These are phyloP conservation scores for Phialophora chinensis DNA, from an alignment of 2,329 filamentous ascomycete genomes.

Conservation along the genomic window DNA sequence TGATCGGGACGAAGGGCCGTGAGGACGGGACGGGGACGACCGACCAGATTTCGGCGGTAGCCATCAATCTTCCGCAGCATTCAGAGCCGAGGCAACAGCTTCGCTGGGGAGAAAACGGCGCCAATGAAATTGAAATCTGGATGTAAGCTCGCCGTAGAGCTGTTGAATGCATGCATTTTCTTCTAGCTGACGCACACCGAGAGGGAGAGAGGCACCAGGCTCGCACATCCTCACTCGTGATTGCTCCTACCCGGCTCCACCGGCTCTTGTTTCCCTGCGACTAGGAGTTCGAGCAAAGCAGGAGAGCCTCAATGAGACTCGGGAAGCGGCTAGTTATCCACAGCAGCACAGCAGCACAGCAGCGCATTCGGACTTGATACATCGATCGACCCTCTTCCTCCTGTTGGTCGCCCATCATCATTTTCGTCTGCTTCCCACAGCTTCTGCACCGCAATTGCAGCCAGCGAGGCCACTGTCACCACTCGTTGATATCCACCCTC, in stretches of 20 bases:
- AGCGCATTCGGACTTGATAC: neutral
- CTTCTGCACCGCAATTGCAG: neutral
- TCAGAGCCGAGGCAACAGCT: no score
- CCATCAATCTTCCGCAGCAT: no score
- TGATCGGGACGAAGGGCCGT: no score
- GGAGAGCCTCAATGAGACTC: neutral
- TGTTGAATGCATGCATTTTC: no score
- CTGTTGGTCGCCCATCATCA: neutral
- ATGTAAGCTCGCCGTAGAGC: no score
- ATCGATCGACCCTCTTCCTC: neutral
- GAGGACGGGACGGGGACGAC: no score
- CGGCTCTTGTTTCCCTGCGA: neutral
- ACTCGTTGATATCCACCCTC: neutral
- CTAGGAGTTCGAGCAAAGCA: neutral
- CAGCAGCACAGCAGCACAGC: neutral
- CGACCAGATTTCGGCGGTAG: no score
- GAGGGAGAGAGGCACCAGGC: no score
- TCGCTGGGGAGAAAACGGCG: no score
- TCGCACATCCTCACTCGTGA: no score
- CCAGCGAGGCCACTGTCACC: neutral
- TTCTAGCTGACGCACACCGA: no score
- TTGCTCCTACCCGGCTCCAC: neutral
- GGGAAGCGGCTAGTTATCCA: neutral
- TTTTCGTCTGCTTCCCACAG: neutral
- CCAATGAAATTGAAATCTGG: no score